phyloP scores from a whole-genome alignment of 2,329 filamentous ascomycete genomes.

The Aspergillus sergii region DNA sequence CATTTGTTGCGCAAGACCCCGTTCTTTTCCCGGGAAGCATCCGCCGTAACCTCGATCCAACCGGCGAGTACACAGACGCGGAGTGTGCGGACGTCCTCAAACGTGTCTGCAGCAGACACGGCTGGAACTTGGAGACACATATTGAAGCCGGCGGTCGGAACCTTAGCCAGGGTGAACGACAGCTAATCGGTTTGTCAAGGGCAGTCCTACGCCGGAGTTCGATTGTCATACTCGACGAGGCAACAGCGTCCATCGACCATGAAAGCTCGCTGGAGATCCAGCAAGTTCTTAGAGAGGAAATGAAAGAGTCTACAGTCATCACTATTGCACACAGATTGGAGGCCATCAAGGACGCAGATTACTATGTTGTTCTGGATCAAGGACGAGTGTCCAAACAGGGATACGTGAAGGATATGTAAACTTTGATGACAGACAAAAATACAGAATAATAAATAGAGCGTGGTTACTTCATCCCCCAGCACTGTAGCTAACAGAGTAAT shows the following conservation, averaged over 20 bases:
- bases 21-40: slow-evolving; percentile 66
- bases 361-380: slow-evolving; percentile 56
- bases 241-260: slow-evolving; percentile 65
- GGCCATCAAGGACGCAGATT: slow-evolving; percentile 62
- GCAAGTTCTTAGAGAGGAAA: slow-evolving; percentile 39
- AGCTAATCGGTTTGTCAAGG: slow-evolving; percentile 66
- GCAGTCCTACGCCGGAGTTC: slow-evolving; percentile 63
- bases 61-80: slow-evolving; percentile 58
- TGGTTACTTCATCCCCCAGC: background rate
- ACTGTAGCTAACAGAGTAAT: background rate
- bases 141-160: slow-evolving; percentile 65
- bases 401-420: slow-evolving; percentile 28
- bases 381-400: slow-evolving; percentile 46
- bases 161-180: slow-evolving; percentile 66
- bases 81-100: slow-evolving; percentile 57
- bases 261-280: slow-evolving; percentile 58
- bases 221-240: slow-evolving; percentile 68
- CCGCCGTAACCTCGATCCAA: slow-evolving; percentile 64
- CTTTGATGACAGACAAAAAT: background rate
- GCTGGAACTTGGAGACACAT: slow-evolving; percentile 58
- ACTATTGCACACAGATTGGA: slow-evolving; percentile 67
- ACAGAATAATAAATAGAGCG: background rate
- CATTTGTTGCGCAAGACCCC: slow-evolving; percentile 69
- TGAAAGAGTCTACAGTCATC: slow-evolving; percentile 57
- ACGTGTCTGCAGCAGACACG: slow-evolving; percentile 58